Evolutionary conservation across 2,329 filamentous ascomycete genomes (phyloP).

Genomic region (Penicillium sp.): DNA sequence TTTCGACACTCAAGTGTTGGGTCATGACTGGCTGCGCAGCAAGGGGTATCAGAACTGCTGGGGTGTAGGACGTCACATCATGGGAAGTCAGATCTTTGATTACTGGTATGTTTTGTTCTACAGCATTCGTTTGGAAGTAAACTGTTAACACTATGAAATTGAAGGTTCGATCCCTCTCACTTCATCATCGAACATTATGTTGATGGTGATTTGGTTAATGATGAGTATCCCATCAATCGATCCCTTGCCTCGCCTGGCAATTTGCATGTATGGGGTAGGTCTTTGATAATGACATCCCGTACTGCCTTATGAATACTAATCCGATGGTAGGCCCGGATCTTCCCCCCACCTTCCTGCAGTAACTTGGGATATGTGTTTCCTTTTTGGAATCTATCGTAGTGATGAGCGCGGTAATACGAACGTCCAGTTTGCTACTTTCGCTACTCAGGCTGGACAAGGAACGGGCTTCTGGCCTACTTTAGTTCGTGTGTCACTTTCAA

Average conservation of each 20-base stretch:
- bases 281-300: neutral
- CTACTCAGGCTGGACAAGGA: too few relatives aligned
- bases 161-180: neutral
- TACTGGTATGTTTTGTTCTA: slow-evolving; percentile 4
- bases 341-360: neutral
- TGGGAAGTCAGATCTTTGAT: slow-evolving; percentile 13
- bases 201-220: slow-evolving; percentile 10
- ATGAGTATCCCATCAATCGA: neutral
- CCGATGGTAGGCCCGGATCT: neutral
- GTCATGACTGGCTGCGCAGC: slow-evolving; percentile 2
- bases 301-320: neutral
- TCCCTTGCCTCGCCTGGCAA: neutral
- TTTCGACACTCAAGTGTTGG: slow-evolving; percentile 7
- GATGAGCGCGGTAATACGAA: too few relatives aligned
- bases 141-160: neutral
- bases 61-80: slow-evolving; percentile 10
- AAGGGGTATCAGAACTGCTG: slow-evolving; percentile 5
- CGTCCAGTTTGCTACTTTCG: too few relatives aligned
- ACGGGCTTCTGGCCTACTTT: too few relatives aligned
- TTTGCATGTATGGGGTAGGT: slow-evolving; percentile 8
- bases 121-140: neutral
- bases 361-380: neutral
- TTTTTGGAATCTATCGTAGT: too few relatives aligned
- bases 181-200: slow-evolving; percentile 11
- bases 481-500: too few relatives aligned